Conservation (phyloP, 371 early-diverging fungal genomes). For the Entomophthora muscae region DNA sequence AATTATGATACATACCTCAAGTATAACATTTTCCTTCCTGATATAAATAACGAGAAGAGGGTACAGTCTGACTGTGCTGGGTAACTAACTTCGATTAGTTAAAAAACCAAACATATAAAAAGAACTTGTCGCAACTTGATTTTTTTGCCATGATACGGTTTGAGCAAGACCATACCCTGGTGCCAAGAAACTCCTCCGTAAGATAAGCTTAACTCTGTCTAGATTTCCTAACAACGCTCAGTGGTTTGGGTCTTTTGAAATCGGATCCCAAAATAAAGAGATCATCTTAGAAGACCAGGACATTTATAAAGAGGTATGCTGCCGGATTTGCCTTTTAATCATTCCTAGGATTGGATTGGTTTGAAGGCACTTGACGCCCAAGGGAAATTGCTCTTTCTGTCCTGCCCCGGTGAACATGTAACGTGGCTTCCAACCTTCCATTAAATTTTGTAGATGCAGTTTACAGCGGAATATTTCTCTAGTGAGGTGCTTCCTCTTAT, state of each 20-base stretch:
- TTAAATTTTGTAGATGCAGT: background rate
- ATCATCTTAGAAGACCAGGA: constrained; percentile 20
- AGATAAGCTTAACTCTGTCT: constrained; percentile 9
- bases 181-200: constrained; percentile 56
- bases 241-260: constrained; percentile 56
- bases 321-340: background rate
- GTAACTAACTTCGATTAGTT: background rate
- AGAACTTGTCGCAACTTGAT: constrained; percentile 35
- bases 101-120: constrained; percentile 32
- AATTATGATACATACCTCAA: constrained; percentile 44
- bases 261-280: constrained; percentile 20
- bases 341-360: constrained; percentile 39
- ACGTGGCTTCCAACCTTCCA: constrained; percentile 12
- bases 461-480: background rate
- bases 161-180: constrained; percentile 53
- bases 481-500: background rate
- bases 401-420: constrained; percentile 53
- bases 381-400: constrained; percentile 35
- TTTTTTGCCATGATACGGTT: constrained; percentile 62
- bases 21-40: constrained; percentile 62
- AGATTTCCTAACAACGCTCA: constrained; percentile 15
- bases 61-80: background rate
- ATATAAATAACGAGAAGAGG: constrained; percentile 60
- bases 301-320: constrained; percentile 26
- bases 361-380: constrained; percentile 31